These are phyloP conservation scores for Aspergillus sp. DNA, from an alignment of 2,329 filamentous ascomycete species.

Conservation along the genomic window DNA sequence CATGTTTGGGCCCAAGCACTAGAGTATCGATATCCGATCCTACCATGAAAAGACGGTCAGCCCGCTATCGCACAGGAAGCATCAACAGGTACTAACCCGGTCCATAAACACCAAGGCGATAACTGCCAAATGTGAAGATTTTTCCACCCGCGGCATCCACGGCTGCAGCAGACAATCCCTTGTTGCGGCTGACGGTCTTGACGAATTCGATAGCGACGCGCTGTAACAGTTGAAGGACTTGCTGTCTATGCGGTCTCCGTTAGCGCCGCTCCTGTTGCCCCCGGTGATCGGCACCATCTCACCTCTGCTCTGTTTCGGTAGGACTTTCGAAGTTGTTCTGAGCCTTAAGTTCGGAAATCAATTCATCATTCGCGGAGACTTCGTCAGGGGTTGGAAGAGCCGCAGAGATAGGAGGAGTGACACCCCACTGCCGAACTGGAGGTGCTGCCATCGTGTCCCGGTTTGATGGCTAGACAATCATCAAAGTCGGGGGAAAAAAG, in stretches of 20 bases:
- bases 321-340: slow-evolving; percentile 88
- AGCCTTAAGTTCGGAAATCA: slow-evolving; percentile 73
- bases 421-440: slow-evolving; percentile 50
- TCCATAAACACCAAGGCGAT: slow-evolving; percentile 84
- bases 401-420: slow-evolving; percentile 75
- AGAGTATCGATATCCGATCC: slow-evolving; percentile 97
- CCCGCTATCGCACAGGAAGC: too few species aligned
- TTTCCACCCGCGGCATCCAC: slow-evolving; percentile 80
- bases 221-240: slow-evolving; percentile 68
- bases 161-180: slow-evolving; percentile 63
- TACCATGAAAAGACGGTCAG: slow-evolving; percentile 16
- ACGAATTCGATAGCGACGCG: slow-evolving; percentile 79
- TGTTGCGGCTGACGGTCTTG: slow-evolving; percentile 64
- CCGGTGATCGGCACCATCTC: slow-evolving; percentile 6
- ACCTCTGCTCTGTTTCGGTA: slow-evolving; percentile 77
- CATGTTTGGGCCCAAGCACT: slow-evolving; percentile 81
- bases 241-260: slow-evolving; percentile 42
- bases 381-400: slow-evolving; percentile 68
- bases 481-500: background rate
- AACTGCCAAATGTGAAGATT: slow-evolving; percentile 94
- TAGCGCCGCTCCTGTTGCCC: slow-evolving; percentile 6
- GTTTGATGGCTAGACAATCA: slow-evolving; percentile 4
- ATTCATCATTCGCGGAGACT: slow-evolving; percentile 62
- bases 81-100: slow-evolving; percentile 45
- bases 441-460: slow-evolving; percentile 29